Evolutionary conservation across 2,329 filamentous ascomycete genomes (phyloP).

Genomic region (Lecanicillium sp.): DNA sequence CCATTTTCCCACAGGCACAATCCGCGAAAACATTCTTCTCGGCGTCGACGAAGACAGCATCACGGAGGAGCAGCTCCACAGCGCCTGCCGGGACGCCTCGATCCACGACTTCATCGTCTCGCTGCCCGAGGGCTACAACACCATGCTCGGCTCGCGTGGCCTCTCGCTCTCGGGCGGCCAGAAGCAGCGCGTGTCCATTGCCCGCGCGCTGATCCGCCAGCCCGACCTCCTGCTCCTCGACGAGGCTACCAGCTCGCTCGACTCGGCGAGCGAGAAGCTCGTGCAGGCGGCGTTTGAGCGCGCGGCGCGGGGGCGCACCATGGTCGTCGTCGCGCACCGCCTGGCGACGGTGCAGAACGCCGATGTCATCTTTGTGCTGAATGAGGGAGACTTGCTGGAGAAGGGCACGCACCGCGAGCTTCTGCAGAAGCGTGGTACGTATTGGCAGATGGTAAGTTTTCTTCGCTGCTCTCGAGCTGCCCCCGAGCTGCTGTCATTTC

Average conservation of each 20-base stretch:
- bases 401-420: slow-evolving; percentile 48
- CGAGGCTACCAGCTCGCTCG: slow-evolving; percentile 66
- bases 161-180: slow-evolving; percentile 65
- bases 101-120: slow-evolving; percentile 66
- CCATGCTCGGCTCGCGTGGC: slow-evolving; percentile 60
- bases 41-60: slow-evolving; percentile 52
- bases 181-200: slow-evolving; percentile 64
- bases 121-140: slow-evolving; percentile 62
- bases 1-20: slow-evolving; percentile 35
- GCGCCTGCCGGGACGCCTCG: slow-evolving; percentile 54
- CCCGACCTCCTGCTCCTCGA: slow-evolving; percentile 63
- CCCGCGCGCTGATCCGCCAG: slow-evolving; percentile 60
- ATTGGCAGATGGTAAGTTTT: slow-evolving; percentile 51
- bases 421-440: slow-evolving; percentile 45
- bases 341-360: slow-evolving; percentile 73
- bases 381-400: slow-evolving; percentile 52
- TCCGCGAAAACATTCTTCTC: slow-evolving; percentile 64
- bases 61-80: slow-evolving; percentile 45
- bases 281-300: slow-evolving; percentile 63
- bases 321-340: slow-evolving; percentile 71
- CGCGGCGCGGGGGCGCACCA: slow-evolving; percentile 54
- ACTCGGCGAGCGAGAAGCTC: slow-evolving; percentile 56
- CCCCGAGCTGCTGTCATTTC: no score
- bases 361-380: slow-evolving; percentile 74
- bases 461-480: no score